A percentile compares a stretch with the other conserved stretches of the same genome.
Conservation (phyloP, 1,284 basidiomycete genomes). For the Cystobasidiaceae sp. region DNA sequence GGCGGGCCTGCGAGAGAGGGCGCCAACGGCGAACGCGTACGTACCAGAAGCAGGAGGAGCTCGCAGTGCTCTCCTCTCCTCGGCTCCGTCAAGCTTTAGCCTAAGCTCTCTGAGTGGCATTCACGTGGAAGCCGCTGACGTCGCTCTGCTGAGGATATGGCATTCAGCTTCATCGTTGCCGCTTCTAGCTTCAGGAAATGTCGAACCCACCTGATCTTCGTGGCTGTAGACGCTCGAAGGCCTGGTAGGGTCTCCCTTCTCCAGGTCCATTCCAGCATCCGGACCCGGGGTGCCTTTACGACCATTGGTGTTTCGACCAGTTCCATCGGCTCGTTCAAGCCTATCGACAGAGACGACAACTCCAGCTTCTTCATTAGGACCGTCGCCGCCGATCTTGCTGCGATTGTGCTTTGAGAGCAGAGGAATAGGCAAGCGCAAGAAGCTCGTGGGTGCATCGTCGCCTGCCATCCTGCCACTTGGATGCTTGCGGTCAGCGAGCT, state of each 20-base stretch:
- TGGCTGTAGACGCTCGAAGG: slow-evolving; percentile 16
- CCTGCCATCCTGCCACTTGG: neutral
- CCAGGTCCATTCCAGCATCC: neutral
- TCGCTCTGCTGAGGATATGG: slow-evolving; percentile 12
- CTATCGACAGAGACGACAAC: slow-evolving; percentile 9
- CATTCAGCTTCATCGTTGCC: too few species aligned
- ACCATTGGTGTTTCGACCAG: neutral
- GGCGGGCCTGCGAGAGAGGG: too few species aligned
- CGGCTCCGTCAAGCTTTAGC: too few species aligned
- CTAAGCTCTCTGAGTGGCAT: neutral
- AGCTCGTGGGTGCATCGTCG: neutral
- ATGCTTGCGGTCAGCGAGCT: neutral
- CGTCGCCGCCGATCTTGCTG: too few species aligned
- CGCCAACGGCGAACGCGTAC: too few species aligned
- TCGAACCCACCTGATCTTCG: slow-evolving; percentile 10
- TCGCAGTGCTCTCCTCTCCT: too few species aligned
- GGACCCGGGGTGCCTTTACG: neutral
- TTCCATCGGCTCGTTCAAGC: slow-evolving; percentile 7
- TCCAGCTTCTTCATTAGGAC: neutral
- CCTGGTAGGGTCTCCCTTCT: neutral
- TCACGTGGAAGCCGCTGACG: neutral
- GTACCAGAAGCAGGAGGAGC: too few species aligned
- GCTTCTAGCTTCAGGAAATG: too few species aligned
- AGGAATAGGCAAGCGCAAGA: too few species aligned
- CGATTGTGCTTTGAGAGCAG: too few species aligned